Percentiles rank a stretch among this genome's conserved stretches.
phyloP scores from a whole-genome alignment of 768 basidiomycete genomes.

The Lyophyllum decastes region DNA sequence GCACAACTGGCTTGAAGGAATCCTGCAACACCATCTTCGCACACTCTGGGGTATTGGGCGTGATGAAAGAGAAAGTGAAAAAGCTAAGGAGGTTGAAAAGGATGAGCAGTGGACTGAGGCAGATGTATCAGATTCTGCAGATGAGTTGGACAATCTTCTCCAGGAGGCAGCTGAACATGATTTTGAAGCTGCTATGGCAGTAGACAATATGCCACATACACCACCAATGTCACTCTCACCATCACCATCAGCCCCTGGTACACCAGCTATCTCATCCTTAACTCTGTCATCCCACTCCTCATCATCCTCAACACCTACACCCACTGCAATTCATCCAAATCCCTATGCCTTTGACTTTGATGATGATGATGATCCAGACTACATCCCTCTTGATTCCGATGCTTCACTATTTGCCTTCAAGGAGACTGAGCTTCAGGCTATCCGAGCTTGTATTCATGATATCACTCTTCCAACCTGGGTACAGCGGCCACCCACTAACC shows the following conservation, averaged over 20 bases:
- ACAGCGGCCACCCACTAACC: constrained; percentile 27
- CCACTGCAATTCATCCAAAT: not conserved
- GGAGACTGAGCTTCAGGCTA: constrained; percentile 6
- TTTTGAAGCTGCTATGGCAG: not conserved
- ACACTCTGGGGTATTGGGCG: constrained; percentile 20
- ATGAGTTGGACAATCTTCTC: constrained; percentile 11
- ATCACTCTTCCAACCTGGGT: constrained; percentile 10
- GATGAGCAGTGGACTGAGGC: constrained; percentile 18
- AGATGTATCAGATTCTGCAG: constrained; percentile 18
- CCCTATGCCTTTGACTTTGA: not conserved
- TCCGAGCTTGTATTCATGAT: constrained; percentile 18
- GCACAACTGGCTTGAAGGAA: constrained; percentile 29
- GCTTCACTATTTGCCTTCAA: not conserved
- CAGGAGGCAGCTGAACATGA: constrained; percentile 11
- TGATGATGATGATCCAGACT: constrained; percentile 11
- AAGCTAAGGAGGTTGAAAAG: constrained; percentile 8
- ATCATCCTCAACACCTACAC: not conserved
- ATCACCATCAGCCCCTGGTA: not conserved
- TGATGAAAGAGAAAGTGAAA: constrained; percentile 7
- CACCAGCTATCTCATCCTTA: not conserved
- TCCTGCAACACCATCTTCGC: constrained; percentile 24
- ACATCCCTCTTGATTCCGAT: not conserved
- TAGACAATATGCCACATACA: not conserved
- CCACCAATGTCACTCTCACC: not conserved
- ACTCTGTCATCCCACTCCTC: too few species aligned